Evolutionary conservation across 129 eudicot species (phyloP).

Genomic region (Saposhnikovia divaricata): DNA sequence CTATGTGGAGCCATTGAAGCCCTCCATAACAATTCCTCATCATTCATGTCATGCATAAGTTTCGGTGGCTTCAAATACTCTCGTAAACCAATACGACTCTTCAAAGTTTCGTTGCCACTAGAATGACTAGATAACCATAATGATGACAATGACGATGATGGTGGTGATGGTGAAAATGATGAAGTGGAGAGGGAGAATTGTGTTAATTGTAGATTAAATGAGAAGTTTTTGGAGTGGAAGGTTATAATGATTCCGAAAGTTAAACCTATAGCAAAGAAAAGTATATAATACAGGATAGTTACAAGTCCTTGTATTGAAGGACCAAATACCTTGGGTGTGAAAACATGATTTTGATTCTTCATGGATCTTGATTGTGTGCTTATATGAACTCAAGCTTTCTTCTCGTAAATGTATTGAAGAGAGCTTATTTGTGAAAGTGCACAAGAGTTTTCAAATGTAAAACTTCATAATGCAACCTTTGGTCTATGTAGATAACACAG

Average conservation of each 20-base stretch:
- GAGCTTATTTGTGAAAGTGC: not conserved
- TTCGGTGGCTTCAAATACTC: conserved; percentile 20
- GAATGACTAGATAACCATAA: not conserved
- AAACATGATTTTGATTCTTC: conserved; percentile 5
- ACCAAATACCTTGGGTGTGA: conserved; percentile 13
- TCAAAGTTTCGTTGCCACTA: not conserved
- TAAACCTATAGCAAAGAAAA: conserved; percentile 50
- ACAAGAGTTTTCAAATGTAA: not conserved
- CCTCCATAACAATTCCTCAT: conserved; percentile 55
- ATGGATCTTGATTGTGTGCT: not conserved
- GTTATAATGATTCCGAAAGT: conserved; percentile 45
- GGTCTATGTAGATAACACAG: not conserved
- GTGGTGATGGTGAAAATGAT: conserved; percentile 4
- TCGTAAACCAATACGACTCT: conserved; percentile 4
- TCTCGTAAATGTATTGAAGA: not conserved
- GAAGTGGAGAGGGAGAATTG: conserved; percentile 24
- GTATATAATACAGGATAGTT: conserved; percentile 33
- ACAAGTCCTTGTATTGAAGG: conserved; percentile 28
- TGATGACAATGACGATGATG: not conserved
- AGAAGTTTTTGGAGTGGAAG: conserved; percentile 34
- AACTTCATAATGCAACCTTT: not conserved
- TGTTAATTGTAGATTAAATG: conserved; percentile 40
- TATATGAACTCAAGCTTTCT: not conserved
- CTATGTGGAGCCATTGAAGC: conserved; percentile 55
- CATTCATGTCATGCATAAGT: conserved; percentile 47